Base-by-base conservation (phyloP, 108 stramenopile genomes). In the Skeletonema menzelii region DNA sequence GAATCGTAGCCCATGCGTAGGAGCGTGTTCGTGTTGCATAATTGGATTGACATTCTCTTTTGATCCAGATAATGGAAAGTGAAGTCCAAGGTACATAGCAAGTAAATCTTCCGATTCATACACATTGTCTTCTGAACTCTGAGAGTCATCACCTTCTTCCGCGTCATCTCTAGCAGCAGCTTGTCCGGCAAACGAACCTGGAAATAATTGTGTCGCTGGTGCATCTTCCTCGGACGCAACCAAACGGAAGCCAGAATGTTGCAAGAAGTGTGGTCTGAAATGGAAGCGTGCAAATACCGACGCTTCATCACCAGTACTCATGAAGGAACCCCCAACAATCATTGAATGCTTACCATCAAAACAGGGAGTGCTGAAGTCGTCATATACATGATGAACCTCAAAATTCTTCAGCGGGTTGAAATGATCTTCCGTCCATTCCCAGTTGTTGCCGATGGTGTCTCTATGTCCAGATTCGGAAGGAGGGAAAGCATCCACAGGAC, bases 371-470 rank as follows among this genome's bases (percentile, higher is more conserved):
- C 91, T 91, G 67, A 98, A 98, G 58, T 98, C 97, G 70, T 97
- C 93, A 57, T 34, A 28, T 0, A 42, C 65, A 35, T 92, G 95
- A 63, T 94, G 92, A 24, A 95, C 91, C 56, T 88, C 77, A 70
- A 96, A 97, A 49, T 88, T 91, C 42, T 91, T 90, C 28, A 98
- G 80, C 8, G 95, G 91, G 57, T 89, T 91, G 71, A 98, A 97
- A 56, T 95, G 88, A 75, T 97, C 95, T 65, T 96, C 95, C 0
- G 85, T 88, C 95, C 95, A 97, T 73, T 98, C 96, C 97, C 97
- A 98, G n/a, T 90, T 91, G 82, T 94, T 98, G 28, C 97, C 97
- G 27, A 87, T 76, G 13, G 90, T 86, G 75, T 97, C 96, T 24
- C 79, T 58, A 71, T 92, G 91, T 2, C 91, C 91, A 24, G 89